Conservation (phyloP, 2,329 filamentous ascomycete genomes). For the Trichoderma koningiopsis region DNA sequence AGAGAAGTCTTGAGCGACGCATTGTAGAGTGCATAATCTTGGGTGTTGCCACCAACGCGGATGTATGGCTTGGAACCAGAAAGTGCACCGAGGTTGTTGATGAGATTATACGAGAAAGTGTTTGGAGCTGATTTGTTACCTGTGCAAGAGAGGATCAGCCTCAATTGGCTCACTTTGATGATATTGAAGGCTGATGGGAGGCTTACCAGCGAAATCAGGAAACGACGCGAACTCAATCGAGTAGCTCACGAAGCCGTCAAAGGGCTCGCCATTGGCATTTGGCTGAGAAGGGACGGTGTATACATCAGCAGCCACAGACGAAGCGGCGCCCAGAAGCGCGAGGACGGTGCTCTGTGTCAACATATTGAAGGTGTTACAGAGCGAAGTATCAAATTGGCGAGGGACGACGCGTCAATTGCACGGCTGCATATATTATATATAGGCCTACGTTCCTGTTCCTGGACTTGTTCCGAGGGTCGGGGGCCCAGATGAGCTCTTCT, state of each 20-base stretch:
- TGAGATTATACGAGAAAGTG: constrained; percentile 60
- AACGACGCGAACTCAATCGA: constrained; percentile 57
- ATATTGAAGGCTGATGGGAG: background rate
- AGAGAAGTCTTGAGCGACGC: constrained; percentile 51
- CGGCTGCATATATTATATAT: background rate
- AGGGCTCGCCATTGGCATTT: constrained; percentile 19
- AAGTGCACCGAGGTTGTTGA: constrained; percentile 58
- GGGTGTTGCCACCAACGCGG: constrained; percentile 67
- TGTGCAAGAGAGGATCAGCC: constrained; percentile 26
- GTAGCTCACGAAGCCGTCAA: constrained; percentile 49
- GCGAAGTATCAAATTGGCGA: background rate
- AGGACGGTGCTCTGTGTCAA: constrained; percentile 17
- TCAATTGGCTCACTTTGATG: background rate
- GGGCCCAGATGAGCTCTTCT: background rate
- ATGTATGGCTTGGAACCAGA: constrained; percentile 61
- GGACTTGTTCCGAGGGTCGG: background rate
- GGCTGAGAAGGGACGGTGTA: constrained; percentile 26
- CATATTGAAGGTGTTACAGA: background rate
- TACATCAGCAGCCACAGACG: constrained; percentile 15
- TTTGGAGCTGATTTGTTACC: constrained; percentile 59
- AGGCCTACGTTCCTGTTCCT: background rate
- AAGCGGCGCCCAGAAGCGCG: constrained; percentile 24
- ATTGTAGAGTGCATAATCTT: constrained; percentile 65
- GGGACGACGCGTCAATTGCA: background rate
- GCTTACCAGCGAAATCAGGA: constrained; percentile 51